Evolutionary conservation across 352 stramenopile species (phyloP).

Genomic region (Phytophthora capsici): DNA sequence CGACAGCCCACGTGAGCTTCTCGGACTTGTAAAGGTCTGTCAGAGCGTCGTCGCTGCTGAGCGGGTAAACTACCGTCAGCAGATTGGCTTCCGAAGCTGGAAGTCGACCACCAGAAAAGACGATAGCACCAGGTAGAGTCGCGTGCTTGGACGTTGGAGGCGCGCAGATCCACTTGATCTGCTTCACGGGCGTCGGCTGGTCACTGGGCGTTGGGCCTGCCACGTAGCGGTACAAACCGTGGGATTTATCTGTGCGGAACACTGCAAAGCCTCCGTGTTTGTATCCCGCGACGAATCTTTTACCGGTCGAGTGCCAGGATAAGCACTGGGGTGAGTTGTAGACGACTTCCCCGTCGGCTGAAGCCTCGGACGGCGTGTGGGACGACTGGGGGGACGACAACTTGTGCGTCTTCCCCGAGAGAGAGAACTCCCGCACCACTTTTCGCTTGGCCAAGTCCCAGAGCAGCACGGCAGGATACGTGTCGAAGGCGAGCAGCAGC

Average conservation of each 20-base stretch:
- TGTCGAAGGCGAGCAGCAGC: conserved; percentile 70
- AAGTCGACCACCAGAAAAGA: conserved; percentile 47
- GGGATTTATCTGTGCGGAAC: conserved; percentile 63
- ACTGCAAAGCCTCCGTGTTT: conserved; percentile 66
- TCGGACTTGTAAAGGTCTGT: conserved; percentile 62
- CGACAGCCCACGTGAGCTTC: conserved; percentile 59
- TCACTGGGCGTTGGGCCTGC: conserved; percentile 1
- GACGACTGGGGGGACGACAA: conserved; percentile 12
- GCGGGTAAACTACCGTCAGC: conserved; percentile 56
- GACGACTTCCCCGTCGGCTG: conserved; percentile 9
- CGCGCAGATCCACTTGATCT: conserved; percentile 70
- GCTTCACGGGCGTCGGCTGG: conserved; percentile 33
- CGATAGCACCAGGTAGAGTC: conserved; percentile 56
- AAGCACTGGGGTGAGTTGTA: conserved; percentile 64
- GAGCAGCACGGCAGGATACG: conserved; percentile 50
- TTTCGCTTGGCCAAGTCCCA: conserved; percentile 80
- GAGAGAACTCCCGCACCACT: conserved; percentile 49
- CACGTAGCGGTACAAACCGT: conserved; percentile 46
- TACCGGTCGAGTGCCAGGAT: conserved; percentile 81
- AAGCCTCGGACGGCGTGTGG: conserved; percentile 16
- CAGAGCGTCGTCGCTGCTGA: conserved; percentile 58
- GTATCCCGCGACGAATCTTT: conserved; percentile 77
- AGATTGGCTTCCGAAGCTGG: conserved; percentile 30
- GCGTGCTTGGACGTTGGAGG: conserved; percentile 62
- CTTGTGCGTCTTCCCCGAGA: conserved; percentile 36